Evolutionary conservation across 192 early-diverging fungal species (phyloP).

Genomic region (Physocladia obscura): DNA sequence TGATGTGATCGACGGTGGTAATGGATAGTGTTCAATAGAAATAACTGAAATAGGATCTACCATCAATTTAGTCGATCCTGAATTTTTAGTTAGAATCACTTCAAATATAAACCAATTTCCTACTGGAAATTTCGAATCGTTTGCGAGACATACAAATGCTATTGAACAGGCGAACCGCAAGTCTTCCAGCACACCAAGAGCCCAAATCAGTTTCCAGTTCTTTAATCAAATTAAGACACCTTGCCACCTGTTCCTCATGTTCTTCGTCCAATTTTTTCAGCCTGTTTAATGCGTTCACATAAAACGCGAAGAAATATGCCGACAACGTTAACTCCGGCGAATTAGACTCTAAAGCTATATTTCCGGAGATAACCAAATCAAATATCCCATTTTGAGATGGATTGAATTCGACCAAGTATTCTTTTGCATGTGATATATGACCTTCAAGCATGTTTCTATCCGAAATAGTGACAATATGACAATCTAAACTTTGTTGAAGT

Average conservation of each 20-base stretch:
- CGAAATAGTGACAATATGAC: slow-evolving; percentile 35
- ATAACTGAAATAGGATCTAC: background rate
- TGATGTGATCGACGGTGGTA: slow-evolving; percentile 3
- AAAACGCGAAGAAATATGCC: background rate
- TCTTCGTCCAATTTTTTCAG: background rate
- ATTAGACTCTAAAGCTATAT: background rate
- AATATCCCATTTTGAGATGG: background rate
- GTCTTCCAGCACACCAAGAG: slow-evolving; percentile 19
- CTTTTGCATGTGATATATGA: slow-evolving; percentile 31
- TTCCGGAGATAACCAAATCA: background rate
- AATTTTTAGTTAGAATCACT: background rate
- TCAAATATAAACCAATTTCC: background rate
- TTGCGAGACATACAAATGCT: background rate
- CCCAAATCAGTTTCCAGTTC: slow-evolving; percentile 22
- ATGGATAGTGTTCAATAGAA: background rate
- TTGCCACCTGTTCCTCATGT: background rate
- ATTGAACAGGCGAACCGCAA: slow-evolving; percentile 1
- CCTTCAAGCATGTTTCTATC: slow-evolving; percentile 24
- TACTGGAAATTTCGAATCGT: background rate
- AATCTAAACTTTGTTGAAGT: slow-evolving; percentile 35
- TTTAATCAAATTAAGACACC: background rate
- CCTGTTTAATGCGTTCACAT: background rate
- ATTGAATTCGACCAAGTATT: slow-evolving; percentile 40
- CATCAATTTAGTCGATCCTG: background rate
- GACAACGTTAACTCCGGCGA: background rate